These are phyloP conservation scores for Pseudocercospora macadamiae DNA, from an alignment of 2,329 filamentous ascomycete species.

Conservation along the genomic window DNA sequence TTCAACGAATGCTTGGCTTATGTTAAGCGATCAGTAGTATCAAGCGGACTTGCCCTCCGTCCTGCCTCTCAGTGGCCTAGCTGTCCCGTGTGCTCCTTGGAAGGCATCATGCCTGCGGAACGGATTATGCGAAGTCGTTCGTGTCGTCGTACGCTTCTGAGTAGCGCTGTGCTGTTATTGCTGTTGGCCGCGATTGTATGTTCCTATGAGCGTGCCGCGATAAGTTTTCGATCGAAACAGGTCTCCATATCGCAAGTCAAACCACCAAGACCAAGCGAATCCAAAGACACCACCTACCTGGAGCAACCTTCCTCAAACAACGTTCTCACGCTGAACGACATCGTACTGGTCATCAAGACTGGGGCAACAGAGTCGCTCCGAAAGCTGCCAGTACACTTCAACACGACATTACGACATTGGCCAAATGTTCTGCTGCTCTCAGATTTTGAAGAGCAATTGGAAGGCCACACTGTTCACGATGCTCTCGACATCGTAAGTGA, in stretches of 20 bases:
- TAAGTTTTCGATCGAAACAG: too few species aligned
- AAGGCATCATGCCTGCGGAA: neutral
- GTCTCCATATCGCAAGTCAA: neutral
- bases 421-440: conserved; percentile 50
- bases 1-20: neutral
- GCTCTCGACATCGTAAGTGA: conserved; percentile 30
- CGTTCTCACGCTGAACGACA: conserved; percentile 38
- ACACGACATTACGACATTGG: conserved; percentile 57
- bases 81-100: neutral
- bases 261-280: neutral
- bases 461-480: conserved; percentile 38
- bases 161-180: too few species aligned
- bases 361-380: conserved; percentile 57
- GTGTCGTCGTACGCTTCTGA: neutral
- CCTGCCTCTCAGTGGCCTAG: too few species aligned
- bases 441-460: conserved; percentile 50
- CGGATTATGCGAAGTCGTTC: neutral
- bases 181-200: too few species aligned
- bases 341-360: conserved; percentile 60
- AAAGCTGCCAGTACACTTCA: conserved; percentile 57
- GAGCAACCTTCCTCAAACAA: too few species aligned
- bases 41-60: too few species aligned
- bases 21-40: too few species aligned
- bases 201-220: too few species aligned
- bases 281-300: neutral